phyloP scores from a whole-genome alignment of 495 filamentous ascomycete genomes.

The Parachaetomium inaequale region DNA sequence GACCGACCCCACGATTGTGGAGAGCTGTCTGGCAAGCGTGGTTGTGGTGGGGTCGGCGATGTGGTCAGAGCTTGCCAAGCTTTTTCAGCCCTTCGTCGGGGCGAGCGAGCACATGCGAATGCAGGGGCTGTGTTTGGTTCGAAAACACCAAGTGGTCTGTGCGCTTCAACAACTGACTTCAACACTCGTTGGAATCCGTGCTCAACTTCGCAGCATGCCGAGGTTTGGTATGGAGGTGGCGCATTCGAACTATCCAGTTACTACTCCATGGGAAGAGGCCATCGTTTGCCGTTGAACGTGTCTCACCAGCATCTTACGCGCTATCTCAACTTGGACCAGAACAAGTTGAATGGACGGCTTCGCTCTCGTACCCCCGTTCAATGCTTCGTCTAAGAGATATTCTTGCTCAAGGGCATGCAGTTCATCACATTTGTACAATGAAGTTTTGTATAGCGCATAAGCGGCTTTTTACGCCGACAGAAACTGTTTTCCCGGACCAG shows the following conservation, averaged over 20 bases:
- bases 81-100: neutral
- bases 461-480: neutral
- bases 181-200: neutral
- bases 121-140: neutral
- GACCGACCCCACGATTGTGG: slow-evolving; percentile 4
- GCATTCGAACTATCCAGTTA: neutral
- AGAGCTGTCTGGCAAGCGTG: neutral
- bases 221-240: neutral
- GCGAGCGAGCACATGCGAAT: slow-evolving; percentile 1
- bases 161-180: slow-evolving; percentile 1
- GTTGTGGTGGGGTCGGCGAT: neutral
- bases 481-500: neutral
- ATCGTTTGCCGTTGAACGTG: neutral
- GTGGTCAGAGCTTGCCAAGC: slow-evolving; percentile 8
- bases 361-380: neutral
- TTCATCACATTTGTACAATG: neutral
- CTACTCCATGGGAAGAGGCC: neutral
- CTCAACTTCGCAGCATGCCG: neutral
- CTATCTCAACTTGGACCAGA: neutral
- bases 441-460: neutral
- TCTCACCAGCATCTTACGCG: neutral
- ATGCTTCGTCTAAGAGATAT: neutral
- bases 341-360: neutral
- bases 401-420: neutral
- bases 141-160: slow-evolving; percentile 12